A percentile compares a stretch with the other conserved stretches of the same genome.
Evolutionary conservation across 345 rosid species (phyloP).

Genomic region (Gossypium stocksii): DNA sequence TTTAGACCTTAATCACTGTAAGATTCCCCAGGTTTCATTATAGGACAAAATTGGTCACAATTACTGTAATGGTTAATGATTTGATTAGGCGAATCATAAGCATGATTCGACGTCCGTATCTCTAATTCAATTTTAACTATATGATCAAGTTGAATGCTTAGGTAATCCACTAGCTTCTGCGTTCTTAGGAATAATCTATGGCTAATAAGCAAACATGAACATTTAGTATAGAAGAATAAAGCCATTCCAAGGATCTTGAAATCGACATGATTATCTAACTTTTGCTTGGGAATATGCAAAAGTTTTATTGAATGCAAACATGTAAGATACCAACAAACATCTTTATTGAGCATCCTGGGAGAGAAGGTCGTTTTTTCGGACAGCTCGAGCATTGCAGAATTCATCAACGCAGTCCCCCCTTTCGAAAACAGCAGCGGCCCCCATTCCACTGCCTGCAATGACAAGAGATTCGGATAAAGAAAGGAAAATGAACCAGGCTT

Average conservation of each 20-base stretch:
- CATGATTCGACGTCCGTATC: neutral
- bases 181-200: neutral
- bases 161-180: neutral
- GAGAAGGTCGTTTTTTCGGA: constrained; percentile 27
- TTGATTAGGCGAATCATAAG: neutral
- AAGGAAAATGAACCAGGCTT: neutral
- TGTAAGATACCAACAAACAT: neutral
- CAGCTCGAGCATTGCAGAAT: constrained; percentile 40
- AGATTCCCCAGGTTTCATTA: neutral
- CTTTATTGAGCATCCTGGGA: constrained; percentile 37
- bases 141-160: neutral
- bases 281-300: neutral
- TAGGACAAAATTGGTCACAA: constrained; percentile 5
- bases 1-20: neutral
- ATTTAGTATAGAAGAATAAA: neutral
- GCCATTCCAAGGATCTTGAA: neutral
- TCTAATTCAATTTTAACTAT: neutral
- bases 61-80: neutral
- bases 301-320: neutral
- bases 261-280: neutral
- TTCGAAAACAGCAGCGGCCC: constrained; percentile 87
- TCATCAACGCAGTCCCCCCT: constrained; percentile 68
- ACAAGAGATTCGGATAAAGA: neutral
- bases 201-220: neutral
- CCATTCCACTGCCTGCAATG: constrained; percentile 71